Conservation (phyloP, 2,329 filamentous ascomycete species). For the Arthrinium phaeospermum region DNA sequence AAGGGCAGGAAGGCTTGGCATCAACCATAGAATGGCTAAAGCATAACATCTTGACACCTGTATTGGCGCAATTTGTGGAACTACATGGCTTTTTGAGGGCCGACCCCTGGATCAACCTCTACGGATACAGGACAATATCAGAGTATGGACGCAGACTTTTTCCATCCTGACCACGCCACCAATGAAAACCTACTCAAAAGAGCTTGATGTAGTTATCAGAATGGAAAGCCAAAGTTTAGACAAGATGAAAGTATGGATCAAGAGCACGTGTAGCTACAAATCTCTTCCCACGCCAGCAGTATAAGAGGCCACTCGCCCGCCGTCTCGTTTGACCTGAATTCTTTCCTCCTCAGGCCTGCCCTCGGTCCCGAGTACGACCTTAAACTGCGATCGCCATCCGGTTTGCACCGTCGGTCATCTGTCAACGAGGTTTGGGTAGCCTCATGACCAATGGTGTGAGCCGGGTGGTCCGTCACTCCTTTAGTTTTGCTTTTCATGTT, state of each 20-base stretch:
- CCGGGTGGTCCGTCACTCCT: neutral
- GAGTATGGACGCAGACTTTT: neutral
- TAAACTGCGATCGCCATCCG: conserved; percentile 2
- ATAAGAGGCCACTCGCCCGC: neutral
- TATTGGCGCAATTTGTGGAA: too few relatives aligned
- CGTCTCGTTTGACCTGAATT: neutral
- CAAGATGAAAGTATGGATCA: neutral
- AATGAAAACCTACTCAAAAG: neutral
- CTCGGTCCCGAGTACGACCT: conserved; percentile 1
- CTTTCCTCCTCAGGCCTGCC: neutral
- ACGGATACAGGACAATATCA: too few relatives aligned
- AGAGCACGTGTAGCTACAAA: neutral
- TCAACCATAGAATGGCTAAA: too few relatives aligned
- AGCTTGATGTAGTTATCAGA: neutral
- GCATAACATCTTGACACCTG: neutral
- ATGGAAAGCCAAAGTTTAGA: neutral
- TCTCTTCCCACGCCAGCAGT: neutral
- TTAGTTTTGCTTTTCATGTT: neutral
- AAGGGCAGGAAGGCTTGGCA: too few relatives aligned
- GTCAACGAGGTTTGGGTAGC: neutral
- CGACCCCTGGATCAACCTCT: too few relatives aligned
- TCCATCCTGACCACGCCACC: neutral
- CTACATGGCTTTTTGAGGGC: too few relatives aligned
- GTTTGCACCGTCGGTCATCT: neutral
- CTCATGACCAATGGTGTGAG: neutral